phyloP scores from a whole-genome alignment of 2,329 filamentous ascomycete species.

The Botrytis medusae region DNA sequence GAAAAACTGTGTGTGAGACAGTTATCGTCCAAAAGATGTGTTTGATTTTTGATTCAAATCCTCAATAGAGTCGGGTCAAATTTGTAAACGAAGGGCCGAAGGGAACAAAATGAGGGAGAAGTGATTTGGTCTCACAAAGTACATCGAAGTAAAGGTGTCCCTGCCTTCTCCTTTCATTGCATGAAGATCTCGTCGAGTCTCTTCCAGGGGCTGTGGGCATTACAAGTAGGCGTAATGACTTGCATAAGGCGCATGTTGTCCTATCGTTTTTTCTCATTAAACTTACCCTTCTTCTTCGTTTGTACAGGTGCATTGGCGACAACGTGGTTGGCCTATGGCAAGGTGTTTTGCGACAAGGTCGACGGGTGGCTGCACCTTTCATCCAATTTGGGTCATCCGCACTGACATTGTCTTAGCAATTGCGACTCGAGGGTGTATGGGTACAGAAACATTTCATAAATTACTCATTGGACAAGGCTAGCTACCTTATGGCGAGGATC shows the following conservation, averaged over 20 bases:
- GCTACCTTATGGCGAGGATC: background rate
- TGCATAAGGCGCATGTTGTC: conserved; percentile 28
- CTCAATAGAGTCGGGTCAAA: background rate
- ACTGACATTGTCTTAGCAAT: conserved; percentile 29
- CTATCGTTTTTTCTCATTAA: conserved; percentile 27
- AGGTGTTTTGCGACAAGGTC: conserved; percentile 30
- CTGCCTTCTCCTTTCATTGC: conserved; percentile 14
- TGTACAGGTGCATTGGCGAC: conserved; percentile 34
- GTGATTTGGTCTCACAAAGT: conserved; percentile 3
- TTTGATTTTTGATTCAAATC: background rate
- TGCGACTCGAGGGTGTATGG: conserved; percentile 34
- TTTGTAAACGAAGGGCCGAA: conserved; percentile 1
- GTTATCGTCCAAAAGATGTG: background rate
- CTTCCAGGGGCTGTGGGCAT: conserved; percentile 24
- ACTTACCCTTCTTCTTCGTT: conserved; percentile 32
- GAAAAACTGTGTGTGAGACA: background rate
- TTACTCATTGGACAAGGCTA: conserved; percentile 18
- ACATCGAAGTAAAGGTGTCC: conserved; percentile 3
- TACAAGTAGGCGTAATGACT: conserved; percentile 28
- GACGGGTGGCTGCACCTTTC: conserved; percentile 33
- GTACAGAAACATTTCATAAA: conserved; percentile 13
- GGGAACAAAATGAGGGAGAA: background rate
- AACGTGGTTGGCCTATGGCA: conserved; percentile 36
- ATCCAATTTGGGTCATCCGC: conserved; percentile 29
- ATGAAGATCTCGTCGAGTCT: conserved; percentile 34